These are phyloP conservation scores for Chaetothyriales sp. DNA, from an alignment of 2,329 filamentous ascomycete genomes.

Conservation along the genomic window DNA sequence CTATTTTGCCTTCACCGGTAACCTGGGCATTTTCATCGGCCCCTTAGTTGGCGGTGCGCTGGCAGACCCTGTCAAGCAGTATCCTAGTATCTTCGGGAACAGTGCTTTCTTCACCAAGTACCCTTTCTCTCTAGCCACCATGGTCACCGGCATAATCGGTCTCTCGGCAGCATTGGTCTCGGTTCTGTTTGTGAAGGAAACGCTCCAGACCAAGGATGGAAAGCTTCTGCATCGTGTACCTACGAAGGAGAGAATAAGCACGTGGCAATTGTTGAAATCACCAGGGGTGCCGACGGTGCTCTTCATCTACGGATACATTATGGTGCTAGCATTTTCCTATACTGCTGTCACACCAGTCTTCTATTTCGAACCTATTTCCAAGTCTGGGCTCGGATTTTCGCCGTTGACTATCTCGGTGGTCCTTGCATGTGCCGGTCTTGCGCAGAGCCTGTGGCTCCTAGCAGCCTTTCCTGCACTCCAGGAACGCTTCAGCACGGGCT, in stretches of 20 bases:
- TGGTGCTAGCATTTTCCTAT: constrained; percentile 55
- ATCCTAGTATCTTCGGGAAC: constrained; percentile 41
- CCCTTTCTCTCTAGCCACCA: constrained; percentile 50
- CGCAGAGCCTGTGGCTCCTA: constrained; percentile 58
- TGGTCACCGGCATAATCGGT: constrained; percentile 42
- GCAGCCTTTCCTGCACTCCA: constrained; percentile 56
- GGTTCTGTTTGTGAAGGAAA: constrained; percentile 46
- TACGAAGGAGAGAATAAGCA: neutral
- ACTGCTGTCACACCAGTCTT: constrained; percentile 57
- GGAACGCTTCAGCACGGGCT: constrained; percentile 48
- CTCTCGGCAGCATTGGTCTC: constrained; percentile 38
- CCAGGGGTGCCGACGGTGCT: constrained; percentile 54
- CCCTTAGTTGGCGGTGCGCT: constrained; percentile 53
- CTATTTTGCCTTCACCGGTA: constrained; percentile 61
- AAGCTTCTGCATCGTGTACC: neutral
- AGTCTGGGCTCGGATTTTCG: constrained; percentile 52
- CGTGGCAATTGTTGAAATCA: constrained; percentile 35
- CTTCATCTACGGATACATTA: constrained; percentile 49
- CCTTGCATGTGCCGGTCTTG: constrained; percentile 48
- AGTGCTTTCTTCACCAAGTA: constrained; percentile 46
- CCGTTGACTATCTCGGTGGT: constrained; percentile 50
- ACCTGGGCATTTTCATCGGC: constrained; percentile 59
- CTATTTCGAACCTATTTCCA: constrained; percentile 45
- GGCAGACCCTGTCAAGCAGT: constrained; percentile 51
- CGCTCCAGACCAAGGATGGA: neutral